Evolutionary conservation across 1,284 basidiomycete genomes (phyloP), one percentile per base, ranked within the genome.

Genomic region (Pisolithus thermaeus): DNA sequence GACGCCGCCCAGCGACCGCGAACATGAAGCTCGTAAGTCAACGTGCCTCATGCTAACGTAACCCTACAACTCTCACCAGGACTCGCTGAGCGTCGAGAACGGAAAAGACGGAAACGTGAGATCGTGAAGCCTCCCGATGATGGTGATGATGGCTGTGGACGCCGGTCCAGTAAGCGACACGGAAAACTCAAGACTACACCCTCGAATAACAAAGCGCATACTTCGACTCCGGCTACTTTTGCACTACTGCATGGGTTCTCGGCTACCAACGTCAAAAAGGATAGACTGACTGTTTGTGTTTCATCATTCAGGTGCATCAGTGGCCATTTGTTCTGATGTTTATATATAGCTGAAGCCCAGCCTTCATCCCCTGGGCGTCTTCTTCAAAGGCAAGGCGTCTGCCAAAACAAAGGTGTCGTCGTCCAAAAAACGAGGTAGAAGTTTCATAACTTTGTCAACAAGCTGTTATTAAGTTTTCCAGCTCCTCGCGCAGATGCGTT

Each of bases 211-310:
- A 73, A 70, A 52, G 56, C 61, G 23, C 28, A 12, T 22, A 25
- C 20, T 8, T 74, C 70, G 44, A 57, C 73, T 14, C 70, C 76
- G 4, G 69, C 77, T 5, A 80, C 77, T 3, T 70, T 89, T 46
- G 83, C 87, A 0, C 72, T 90, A 16, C 80, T 90, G 79, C 83
- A 88, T 52, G 85, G 84, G 1, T 87, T 90, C 60, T 72, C 76
- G 7, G 80, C 87, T 1, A 78, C 77, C 3, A 90, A 87, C 56
- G 75, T 90, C 12, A 81, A 63, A 1, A 81, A 77, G 57, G 74
- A 77, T 52, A 78, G 87, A 47, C 66, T 90, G n/a, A 90, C 87
- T 53, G 87, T 88, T 55, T 45, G 73, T 63, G 20, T n/a, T 27
- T 44, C 20, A 49, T 12, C 47, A 4, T 27, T 14, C 38, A 43